Evolutionary conservation across 2,329 filamentous ascomycete species (phyloP).

Genomic region (Decorospora gaudefroyi): DNA sequence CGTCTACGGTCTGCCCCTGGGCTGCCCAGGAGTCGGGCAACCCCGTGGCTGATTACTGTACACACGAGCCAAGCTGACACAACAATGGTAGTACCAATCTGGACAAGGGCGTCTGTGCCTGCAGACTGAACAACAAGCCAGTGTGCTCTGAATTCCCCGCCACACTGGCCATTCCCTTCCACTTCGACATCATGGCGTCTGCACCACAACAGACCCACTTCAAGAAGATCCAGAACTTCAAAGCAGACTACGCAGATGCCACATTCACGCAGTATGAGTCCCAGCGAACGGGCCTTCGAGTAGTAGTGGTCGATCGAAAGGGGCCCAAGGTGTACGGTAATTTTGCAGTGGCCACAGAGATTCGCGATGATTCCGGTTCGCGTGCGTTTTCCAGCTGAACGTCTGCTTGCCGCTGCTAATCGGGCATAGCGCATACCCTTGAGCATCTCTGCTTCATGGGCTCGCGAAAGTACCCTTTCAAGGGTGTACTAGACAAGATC

Average conservation of each 20-base stretch:
- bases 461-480: slow-evolving; percentile 90
- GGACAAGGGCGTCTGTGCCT: slow-evolving; percentile 31
- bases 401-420: slow-evolving; percentile 9
- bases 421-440: slow-evolving; percentile 52
- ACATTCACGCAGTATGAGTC: slow-evolving; percentile 96
- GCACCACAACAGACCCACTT: slow-evolving; percentile 62
- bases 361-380: slow-evolving; percentile 94
- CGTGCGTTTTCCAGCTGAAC: slow-evolving; percentile 48
- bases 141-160: neutral
- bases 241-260: slow-evolving; percentile 86
- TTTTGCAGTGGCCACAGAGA: slow-evolving; percentile 94
- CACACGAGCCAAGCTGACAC: slow-evolving; percentile 16
- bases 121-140: slow-evolving; percentile 7
- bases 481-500: slow-evolving; percentile 91
- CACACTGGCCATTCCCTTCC: slow-evolving; percentile 1
- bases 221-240: slow-evolving; percentile 81
- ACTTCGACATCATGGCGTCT: slow-evolving; percentile 36
- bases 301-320: slow-evolving; percentile 87
- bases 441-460: slow-evolving; percentile 66
- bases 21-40: no score
- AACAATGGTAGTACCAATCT: slow-evolving; percentile 42
- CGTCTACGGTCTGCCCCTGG: no score
- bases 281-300: slow-evolving; percentile 88
- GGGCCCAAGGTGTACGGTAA: slow-evolving; percentile 90
- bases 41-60: no score